These are phyloP conservation scores for Dictyophora rubrovolvata DNA, from an alignment of 768 basidiomycete species.

Conservation along the genomic window DNA sequence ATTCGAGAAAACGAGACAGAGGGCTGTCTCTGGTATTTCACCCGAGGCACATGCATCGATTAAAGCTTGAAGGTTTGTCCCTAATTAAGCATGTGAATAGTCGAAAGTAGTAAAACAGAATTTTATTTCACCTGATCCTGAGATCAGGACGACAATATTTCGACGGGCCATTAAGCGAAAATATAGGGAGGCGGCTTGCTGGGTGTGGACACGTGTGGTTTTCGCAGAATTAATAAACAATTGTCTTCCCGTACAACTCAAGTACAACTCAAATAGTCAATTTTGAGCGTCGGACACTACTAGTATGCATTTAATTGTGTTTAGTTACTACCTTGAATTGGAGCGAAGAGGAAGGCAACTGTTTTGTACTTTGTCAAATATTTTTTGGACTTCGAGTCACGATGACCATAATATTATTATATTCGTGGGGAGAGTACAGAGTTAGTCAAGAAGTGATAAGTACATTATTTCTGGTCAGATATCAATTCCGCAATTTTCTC, in stretches of 20 bases:
- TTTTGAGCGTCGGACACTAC: too few species aligned
- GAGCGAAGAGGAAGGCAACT: too few species aligned
- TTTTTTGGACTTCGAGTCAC: too few species aligned
- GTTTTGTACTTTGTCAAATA: too few species aligned
- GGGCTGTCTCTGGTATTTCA: constrained; percentile 57
- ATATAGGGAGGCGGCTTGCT: not conserved
- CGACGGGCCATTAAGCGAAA: not conserved
- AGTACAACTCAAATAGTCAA: too few species aligned
- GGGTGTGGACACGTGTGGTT: not conserved
- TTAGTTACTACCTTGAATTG: too few species aligned
- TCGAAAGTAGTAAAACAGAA: not conserved
- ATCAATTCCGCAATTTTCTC: constrained; percentile 39
- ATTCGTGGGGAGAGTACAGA: too few species aligned
- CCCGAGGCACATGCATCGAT: constrained; percentile 77
- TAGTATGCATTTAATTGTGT: too few species aligned
- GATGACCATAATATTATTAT: too few species aligned
- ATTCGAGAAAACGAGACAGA: constrained; percentile 83
- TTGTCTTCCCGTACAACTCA: too few species aligned
- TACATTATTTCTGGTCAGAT: not conserved
- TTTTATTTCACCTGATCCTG: constrained; percentile 43
- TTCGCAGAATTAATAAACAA: too few species aligned
- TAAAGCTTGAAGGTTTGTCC: constrained; percentile 92
- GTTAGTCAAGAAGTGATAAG: too few species aligned
- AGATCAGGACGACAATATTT: constrained; percentile 49
- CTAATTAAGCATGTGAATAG: constrained; percentile 29